Evolutionary conservation across 2,329 filamentous ascomycete species (phyloP), one percentile per base, ranked within the genome.

Genomic region (Volutella citrinella): DNA sequence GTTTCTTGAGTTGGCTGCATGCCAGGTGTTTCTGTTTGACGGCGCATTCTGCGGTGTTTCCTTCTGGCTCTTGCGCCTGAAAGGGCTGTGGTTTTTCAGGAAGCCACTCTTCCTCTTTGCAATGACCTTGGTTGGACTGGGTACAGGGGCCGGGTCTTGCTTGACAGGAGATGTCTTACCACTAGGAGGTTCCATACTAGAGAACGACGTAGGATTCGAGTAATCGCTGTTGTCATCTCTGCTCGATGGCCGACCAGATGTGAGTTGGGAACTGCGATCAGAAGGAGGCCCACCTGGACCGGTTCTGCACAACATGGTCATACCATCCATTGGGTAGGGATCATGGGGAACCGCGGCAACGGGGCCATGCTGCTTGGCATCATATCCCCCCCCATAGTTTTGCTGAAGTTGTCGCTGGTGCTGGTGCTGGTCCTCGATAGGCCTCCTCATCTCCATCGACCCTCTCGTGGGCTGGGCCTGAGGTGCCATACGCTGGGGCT

Each of bases 241-340:
- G 59, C 88, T 95, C 11, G 84, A 84, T 28, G 89, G 87, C 27
- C 89, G 77, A 30, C 77, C 80, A 16, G 81, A 80, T 15, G 75
- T 74, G 17, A 67, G 54, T 17, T 69, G 62, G 5, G 67, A 68
- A 41, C 63, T 64, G 21, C 60, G 63, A 74, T 89, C 62, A 65
- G 78, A 64, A 12, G 57, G 54, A 23, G 82, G 76, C 5, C 81
- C 84, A 27, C 85, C 80, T 38, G 82, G 76, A 6, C 82, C 84
- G 23, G 86, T 82, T 40, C 89, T 81, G 63, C 91, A 97, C 43
- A 96, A 84, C 78, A 97, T 95, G 0, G 91, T 96, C 89, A 97
- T 97, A 5, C 90, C 91, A 57, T 97, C 91, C 60, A 84, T 79
- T 1, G 91, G 90, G 57, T 96, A 96, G 9, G 93, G 88, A 51